phyloP scores from a whole-genome alignment of 2,329 filamentous ascomycete genomes.

The Fusarium brevicatenulatum region DNA sequence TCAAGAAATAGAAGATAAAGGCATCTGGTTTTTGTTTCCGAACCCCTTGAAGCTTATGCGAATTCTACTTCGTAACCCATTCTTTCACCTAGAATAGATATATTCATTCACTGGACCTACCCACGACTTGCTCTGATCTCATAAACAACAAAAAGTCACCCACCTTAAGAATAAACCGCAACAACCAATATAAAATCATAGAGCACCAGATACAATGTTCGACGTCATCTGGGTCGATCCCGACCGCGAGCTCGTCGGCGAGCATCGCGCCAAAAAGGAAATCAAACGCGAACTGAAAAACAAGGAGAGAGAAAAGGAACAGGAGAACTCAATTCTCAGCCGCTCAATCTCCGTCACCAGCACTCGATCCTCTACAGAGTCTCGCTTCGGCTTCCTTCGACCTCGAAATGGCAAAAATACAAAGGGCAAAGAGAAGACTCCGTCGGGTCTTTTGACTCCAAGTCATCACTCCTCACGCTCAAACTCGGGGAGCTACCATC shows the following conservation, averaged over 20 bases:
- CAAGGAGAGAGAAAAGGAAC: conserved; percentile 31
- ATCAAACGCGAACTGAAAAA: conserved; percentile 47
- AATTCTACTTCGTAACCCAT: not conserved
- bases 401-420: conserved; percentile 47
- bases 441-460: conserved; percentile 42
- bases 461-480: conserved; percentile 43
- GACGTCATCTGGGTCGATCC: conserved; percentile 69
- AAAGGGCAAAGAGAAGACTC: conserved; percentile 29
- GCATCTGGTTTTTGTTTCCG: not conserved
- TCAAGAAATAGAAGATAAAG: not conserved
- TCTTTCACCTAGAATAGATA: not conserved
- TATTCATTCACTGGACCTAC: not conserved
- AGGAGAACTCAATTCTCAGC: conserved; percentile 38
- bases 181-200: not conserved
- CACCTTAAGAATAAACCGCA: not conserved
- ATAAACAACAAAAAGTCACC: not conserved
- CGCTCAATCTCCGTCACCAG: conserved; percentile 57
- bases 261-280: conserved; percentile 62
- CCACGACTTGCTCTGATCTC: not conserved
- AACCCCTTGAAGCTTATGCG: not conserved
- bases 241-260: conserved; percentile 62
- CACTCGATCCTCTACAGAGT: conserved; percentile 54
- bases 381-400: conserved; percentile 57
- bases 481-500: conserved; percentile 38
- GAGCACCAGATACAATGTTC: conserved; percentile 58